phyloP scores from a whole-genome alignment of 441 rosid genomes.

The Aleurites moluccanus region DNA sequence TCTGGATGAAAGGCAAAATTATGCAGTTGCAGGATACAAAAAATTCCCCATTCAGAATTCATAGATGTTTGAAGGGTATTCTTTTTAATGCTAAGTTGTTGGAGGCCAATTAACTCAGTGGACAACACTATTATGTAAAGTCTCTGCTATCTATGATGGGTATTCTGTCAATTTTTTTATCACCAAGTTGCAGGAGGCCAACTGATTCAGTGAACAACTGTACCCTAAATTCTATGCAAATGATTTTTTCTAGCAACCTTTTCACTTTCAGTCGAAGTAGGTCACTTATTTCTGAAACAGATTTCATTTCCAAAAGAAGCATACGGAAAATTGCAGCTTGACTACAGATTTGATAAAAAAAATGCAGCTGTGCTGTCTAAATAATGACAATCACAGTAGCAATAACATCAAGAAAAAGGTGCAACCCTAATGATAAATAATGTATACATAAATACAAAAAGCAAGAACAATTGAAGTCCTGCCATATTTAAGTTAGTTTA shows the following conservation, averaged over 20 bases:
- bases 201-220: conserved; percentile 5
- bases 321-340: not conserved
- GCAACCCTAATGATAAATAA: not conserved
- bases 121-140: not conserved
- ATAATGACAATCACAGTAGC: not conserved
- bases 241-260: not conserved
- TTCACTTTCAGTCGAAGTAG: not conserved
- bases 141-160: not conserved
- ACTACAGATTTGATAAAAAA: not conserved
- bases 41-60: not conserved
- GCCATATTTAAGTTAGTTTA: not conserved
- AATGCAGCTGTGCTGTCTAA: not conserved
- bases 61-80: not conserved
- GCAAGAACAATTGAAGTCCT: not conserved
- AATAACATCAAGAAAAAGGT: not conserved
- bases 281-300: not conserved
- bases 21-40: too few relatives aligned
- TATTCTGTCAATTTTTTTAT: not conserved
- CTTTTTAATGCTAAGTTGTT: not conserved
- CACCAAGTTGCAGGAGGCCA: not conserved
- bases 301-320: not conserved
- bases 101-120: not conserved
- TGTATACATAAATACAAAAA: not conserved
- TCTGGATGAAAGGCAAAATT: not conserved
- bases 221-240: not conserved